These are phyloP conservation scores for Triadica sebifera DNA, from an alignment of 345 rosid species.

Conservation along the genomic window DNA sequence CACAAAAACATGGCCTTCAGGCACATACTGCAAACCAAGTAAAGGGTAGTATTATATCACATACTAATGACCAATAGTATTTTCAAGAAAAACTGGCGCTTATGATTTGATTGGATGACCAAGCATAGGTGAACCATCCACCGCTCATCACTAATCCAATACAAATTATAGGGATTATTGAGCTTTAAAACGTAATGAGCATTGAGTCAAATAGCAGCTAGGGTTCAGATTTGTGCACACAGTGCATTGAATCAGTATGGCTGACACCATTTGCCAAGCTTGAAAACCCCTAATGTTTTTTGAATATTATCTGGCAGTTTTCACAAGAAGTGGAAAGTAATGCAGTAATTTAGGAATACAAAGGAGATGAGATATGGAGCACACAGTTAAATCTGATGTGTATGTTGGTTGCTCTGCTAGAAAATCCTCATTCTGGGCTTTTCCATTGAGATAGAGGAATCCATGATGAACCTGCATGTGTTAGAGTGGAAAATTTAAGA, in stretches of 20 bases:
- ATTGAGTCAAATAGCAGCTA: background rate
- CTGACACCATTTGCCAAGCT: background rate
- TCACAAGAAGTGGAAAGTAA: conserved; percentile 1
- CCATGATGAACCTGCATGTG: conserved; percentile 39
- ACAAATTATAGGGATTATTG: background rate
- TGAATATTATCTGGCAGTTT: background rate
- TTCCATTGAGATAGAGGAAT: conserved; percentile 40
- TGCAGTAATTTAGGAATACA: conserved; percentile 3
- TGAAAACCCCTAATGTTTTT: background rate
- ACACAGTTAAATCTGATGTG: conserved; percentile 32
- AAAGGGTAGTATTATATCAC: background rate
- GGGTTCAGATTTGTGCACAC: background rate
- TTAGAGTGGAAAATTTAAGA: background rate
- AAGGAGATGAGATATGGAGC: conserved; percentile 13
- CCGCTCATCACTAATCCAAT: conserved; percentile 1
- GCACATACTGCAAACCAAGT: conserved; percentile 33
- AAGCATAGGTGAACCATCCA: conserved; percentile 7
- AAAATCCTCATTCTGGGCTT: conserved; percentile 39
- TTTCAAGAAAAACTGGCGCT: background rate
- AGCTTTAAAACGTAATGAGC: conserved; percentile 16
- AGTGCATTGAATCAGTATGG: background rate
- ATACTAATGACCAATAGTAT: background rate
- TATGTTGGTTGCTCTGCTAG: conserved; percentile 34
- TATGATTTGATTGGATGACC: background rate
- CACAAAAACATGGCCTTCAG: conserved; percentile 33